Percentiles rank a stretch among this genome's conserved stretches.
phyloP scores from a whole-genome alignment of 1,284 basidiomycete species.

The Puccinia coronata region DNA sequence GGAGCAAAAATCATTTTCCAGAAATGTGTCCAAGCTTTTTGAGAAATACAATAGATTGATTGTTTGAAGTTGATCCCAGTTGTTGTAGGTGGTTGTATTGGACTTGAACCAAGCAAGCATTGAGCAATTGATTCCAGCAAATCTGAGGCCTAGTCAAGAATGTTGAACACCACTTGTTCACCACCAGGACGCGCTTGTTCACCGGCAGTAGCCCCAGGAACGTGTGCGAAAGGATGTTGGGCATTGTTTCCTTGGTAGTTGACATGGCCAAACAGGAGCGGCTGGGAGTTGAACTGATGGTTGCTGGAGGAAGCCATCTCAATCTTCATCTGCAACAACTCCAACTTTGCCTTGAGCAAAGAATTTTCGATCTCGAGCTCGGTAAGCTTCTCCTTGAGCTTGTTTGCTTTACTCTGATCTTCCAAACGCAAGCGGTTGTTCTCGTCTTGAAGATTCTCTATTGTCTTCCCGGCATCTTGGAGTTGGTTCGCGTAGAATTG shows the following conservation, averaged over 20 bases:
- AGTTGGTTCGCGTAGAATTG: neutral
- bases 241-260: neutral
- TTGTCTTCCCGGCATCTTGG: neutral
- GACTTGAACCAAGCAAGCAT: too few species aligned
- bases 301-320: neutral
- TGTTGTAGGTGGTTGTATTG: too few species aligned
- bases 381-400: neutral
- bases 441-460: neutral
- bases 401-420: neutral
- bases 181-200: too few species aligned
- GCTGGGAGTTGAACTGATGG: neutral
- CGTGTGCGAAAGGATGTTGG: too few species aligned
- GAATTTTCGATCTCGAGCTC: neutral
- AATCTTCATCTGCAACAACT: neutral
- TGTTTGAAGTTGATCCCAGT: too few species aligned
- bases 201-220: too few species aligned
- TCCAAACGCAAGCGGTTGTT: neutral
- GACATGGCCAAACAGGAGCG: neutral
- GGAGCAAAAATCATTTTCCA: too few species aligned
- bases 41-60: too few species aligned
- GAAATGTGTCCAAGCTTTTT: too few species aligned
- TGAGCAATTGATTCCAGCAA: too few species aligned
- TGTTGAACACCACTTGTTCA: too few species aligned
- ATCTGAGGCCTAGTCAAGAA: too few species aligned
- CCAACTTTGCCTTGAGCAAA: neutral